Evolutionary conservation across 306 rosid species (phyloP), one percentile per base, ranked within the genome.

Genomic region (Quillaja saponaria): DNA sequence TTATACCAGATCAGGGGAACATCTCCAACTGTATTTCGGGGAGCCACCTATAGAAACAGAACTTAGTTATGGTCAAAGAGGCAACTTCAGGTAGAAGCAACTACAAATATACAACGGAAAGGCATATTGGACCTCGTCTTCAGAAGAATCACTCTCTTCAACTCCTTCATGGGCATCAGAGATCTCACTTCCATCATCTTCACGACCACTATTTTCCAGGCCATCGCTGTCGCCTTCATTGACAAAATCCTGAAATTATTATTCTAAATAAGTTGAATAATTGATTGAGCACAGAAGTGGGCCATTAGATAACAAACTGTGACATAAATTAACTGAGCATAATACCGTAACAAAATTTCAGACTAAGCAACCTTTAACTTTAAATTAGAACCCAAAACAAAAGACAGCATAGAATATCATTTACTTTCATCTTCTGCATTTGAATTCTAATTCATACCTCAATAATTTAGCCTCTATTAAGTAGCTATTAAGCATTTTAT

Each of bases 121-220:
- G 51, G 5, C 13, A 48, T 4, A 68, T 8, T 55, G 39, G 13
- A 92, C 98, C 95, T 92, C 98, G 41, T 92, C 98, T 73, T 92
- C 98, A 38, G 98, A 92, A 13, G 98, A 92, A 80, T 88, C 98
- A 76, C 96, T 92, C 80, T 88, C 84, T 25, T 76, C 84, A 11
- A 16, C 83, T 64, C 14, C 86, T 61, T 74, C 73, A 41, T 77
- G 79, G 53, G 62, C 59, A 33, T 76, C 81, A 4, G 86, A 78
- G 65, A 66, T 57, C 31, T 78, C 86, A 50, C 77, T 74, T 61
- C 55, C 70, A 15, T 68, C 75, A 25, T 66, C 82, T 68, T 58
- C 62, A 52, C 50, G 72, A 49, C 47, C 21, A 49, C 20, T 80
- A 39, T 17, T 49, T n/a, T 66, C 71, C 63, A 25, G 39, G 28